Evolutionary conservation across 345 rosid species (phyloP).

Genomic region (Gossypium australe): DNA sequence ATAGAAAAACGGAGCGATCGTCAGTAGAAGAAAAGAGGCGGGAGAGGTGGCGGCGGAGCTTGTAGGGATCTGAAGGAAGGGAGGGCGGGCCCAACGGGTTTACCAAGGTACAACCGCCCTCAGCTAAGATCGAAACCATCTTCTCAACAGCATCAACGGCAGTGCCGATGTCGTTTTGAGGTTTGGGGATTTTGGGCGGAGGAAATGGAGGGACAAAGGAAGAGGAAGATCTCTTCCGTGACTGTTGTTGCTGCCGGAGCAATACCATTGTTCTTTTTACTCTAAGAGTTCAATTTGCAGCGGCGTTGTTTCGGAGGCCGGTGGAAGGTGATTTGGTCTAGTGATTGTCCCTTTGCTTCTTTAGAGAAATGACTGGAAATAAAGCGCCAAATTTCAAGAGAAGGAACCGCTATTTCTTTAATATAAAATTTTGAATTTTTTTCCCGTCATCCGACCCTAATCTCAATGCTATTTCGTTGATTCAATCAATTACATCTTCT

Average conservation of each 20-base stretch:
- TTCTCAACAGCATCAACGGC: conserved; percentile 37
- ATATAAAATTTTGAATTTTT: background rate
- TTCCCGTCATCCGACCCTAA: background rate
- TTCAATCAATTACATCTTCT: no score
- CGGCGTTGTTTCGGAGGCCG: background rate
- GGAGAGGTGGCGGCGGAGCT: conserved; percentile 58
- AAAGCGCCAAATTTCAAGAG: conserved; percentile 8
- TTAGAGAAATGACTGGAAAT: background rate
- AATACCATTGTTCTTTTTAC: background rate
- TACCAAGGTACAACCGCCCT: conserved; percentile 64
- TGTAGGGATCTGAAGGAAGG: conserved; percentile 56
- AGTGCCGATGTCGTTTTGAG: conserved; percentile 15
- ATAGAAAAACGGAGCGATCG: conserved; percentile 42
- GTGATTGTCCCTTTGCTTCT: background rate
- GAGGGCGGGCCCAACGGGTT: conserved; percentile 58
- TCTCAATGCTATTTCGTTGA: no score
- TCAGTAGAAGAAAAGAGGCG: conserved; percentile 33
- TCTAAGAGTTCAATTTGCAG: background rate
- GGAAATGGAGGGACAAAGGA: conserved; percentile 34
- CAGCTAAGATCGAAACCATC: conserved; percentile 60
- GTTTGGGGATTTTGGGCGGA: conserved; percentile 34
- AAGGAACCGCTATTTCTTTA: background rate
- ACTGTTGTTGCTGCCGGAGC: conserved; percentile 41
- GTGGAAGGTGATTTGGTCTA: background rate
- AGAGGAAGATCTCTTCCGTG: conserved; percentile 41